Evolutionary conservation across 2,329 filamentous ascomycete species (phyloP).

Genomic region (Ophiostoma montium): DNA sequence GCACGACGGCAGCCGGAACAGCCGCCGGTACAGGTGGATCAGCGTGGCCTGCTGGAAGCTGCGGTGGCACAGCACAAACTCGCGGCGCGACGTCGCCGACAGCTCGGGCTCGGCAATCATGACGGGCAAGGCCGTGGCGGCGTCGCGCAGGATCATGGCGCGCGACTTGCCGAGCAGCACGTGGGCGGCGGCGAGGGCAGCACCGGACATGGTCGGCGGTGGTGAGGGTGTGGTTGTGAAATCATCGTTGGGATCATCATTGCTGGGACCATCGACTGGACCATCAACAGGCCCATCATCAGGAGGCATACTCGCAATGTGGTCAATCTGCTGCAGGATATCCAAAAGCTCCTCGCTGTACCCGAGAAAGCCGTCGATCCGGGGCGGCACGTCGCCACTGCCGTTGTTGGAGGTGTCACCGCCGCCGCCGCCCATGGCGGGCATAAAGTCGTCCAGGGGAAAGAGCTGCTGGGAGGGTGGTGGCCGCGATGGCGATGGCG

Average conservation of each 20-base stretch:
- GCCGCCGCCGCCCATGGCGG: not conserved
- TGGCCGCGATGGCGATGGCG: not conserved
- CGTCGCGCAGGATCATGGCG: not conserved
- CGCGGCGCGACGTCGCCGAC: not conserved
- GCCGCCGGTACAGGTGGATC: conserved; percentile 11
- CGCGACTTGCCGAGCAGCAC: not conserved
- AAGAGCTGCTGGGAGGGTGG: not conserved
- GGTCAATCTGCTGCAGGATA: conserved; percentile 8
- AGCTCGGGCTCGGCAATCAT: not conserved
- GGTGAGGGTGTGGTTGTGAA: not conserved
- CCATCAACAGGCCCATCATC: no score
- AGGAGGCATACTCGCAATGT: not conserved
- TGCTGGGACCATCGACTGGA: no score
- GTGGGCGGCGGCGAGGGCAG: not conserved
- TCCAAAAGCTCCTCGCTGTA: conserved; percentile 8
- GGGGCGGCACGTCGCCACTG: not conserved
- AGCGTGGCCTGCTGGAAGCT: conserved; percentile 10
- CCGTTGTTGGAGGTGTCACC: not conserved
- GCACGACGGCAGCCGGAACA: conserved; percentile 7
- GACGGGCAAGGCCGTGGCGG: not conserved
- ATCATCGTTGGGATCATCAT: no score
- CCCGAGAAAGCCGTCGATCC: conserved; percentile 10
- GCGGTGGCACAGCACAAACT: conserved; percentile 7
- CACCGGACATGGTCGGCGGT: not conserved
- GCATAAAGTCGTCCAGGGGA: conserved; percentile 1